These are phyloP conservation scores for Chytriomyces hyalinus DNA, from an alignment of 192 early-diverging fungal genomes.

Conservation along the genomic window DNA sequence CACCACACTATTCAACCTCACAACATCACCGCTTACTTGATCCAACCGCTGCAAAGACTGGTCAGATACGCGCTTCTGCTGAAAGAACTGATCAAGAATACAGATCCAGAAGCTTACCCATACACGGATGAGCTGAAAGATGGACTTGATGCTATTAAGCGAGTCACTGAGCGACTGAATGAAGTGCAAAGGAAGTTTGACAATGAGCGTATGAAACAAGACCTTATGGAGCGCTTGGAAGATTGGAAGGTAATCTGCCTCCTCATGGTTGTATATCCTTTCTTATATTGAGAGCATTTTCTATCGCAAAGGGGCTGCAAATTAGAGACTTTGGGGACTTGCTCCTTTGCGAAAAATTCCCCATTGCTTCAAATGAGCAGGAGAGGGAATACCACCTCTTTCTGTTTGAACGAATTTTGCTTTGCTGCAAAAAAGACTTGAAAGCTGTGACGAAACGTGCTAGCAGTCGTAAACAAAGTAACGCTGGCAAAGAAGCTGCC, in stretches of 20 bases:
- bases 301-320: slow-evolving; percentile 58
- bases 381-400: slow-evolving; percentile 85
- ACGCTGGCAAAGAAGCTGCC: slow-evolving; percentile 23
- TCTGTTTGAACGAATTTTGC: slow-evolving; percentile 89
- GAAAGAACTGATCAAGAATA: slow-evolving; percentile 57
- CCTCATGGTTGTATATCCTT: too few relatives aligned
- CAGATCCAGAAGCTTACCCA: slow-evolving; percentile 41
- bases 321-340: slow-evolving; percentile 80
- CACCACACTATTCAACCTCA: slow-evolving; percentile 32
- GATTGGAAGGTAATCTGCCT: too few relatives aligned
- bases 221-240: slow-evolving; percentile 49
- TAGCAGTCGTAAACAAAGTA: slow-evolving; percentile 55
- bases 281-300: too few relatives aligned
- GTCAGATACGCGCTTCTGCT: slow-evolving; percentile 96
- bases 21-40: slow-evolving; percentile 12
- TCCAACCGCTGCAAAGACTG: slow-evolving; percentile 59
- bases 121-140: slow-evolving; percentile 58
- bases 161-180: slow-evolving; percentile 88
- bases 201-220: slow-evolving; percentile 79
- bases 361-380: slow-evolving; percentile 77
- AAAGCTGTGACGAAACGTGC: slow-evolving; percentile 11
- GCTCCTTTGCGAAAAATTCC: slow-evolving; percentile 86
- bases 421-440: slow-evolving; percentile 87
- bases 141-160: slow-evolving; percentile 81
- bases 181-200: slow-evolving; percentile 89